A percentile compares a stretch with the other conserved stretches of the same genome.
Evolutionary conservation across 371 early-diverging fungal species (phyloP).

Genomic region (Actinomortierella wolfii): DNA sequence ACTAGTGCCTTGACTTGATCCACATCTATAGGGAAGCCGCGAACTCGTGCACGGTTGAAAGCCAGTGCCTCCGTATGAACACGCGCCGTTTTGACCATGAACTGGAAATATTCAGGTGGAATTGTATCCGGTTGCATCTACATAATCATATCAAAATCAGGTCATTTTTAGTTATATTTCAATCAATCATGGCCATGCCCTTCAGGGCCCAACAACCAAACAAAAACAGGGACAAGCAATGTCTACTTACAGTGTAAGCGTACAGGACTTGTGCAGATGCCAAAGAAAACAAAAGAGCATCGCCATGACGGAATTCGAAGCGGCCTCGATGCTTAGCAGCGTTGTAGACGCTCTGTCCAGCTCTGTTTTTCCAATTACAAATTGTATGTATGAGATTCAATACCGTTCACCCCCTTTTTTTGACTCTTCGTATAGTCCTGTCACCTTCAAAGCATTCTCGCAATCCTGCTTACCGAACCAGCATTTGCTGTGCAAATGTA

Average conservation of each 20-base stretch:
- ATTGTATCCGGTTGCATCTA: constrained; percentile 69
- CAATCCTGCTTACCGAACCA: constrained; percentile 21
- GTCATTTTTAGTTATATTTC: no score
- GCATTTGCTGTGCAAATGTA: constrained; percentile 64
- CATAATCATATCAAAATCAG: no score
- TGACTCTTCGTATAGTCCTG: no score
- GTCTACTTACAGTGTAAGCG: constrained; percentile 62
- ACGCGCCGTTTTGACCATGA: constrained; percentile 70
- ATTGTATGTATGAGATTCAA: no score
- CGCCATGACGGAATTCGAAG: constrained; percentile 68
- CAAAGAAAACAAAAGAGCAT: constrained; percentile 63
- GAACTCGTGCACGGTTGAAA: constrained; percentile 56
- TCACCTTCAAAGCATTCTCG: no score
- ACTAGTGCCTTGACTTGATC: constrained; percentile 48
- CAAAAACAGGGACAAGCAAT: constrained; percentile 1
- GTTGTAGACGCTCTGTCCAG: constrained; percentile 63
- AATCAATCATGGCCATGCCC: no score
- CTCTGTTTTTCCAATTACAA: constrained; percentile 39
- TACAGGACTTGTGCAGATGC: constrained; percentile 66
- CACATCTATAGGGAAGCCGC: constrained; percentile 55
- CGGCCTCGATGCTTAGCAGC: constrained; percentile 65
- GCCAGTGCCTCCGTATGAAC: constrained; percentile 58
- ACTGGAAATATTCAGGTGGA: constrained; percentile 68
- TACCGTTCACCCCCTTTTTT: no score
- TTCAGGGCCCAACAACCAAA: background rate